Conservation (phyloP, 2,329 filamentous ascomycete genomes). For the Aureobasidium sp. region DNA sequence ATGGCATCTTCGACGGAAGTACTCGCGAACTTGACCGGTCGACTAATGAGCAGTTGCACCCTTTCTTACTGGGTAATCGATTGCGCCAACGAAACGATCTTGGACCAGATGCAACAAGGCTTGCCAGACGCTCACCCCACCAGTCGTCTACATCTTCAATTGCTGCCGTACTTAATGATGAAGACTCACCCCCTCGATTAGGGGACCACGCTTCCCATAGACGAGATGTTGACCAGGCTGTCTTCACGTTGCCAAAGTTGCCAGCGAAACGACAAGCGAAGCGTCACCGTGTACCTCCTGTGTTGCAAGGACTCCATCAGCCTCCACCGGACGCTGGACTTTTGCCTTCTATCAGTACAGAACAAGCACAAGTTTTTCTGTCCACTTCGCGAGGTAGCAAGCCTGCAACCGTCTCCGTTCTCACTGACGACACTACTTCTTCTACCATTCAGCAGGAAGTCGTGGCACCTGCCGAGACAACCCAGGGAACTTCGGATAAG, state of each 20-base stretch:
- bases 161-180: slow-evolving; percentile 27
- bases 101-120: neutral
- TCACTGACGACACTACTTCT: neutral
- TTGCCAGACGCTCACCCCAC: slow-evolving; percentile 2
- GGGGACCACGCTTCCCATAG: slow-evolving; percentile 17
- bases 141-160: slow-evolving; percentile 26
- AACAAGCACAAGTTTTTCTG: slow-evolving; percentile 18
- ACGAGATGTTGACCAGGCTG: slow-evolving; percentile 20
- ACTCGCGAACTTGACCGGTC: slow-evolving; percentile 20
- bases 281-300: slow-evolving; percentile 35
- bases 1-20: slow-evolving; percentile 23
- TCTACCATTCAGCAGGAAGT: neutral
- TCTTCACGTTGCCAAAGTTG: slow-evolving; percentile 30
- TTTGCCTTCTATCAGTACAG: slow-evolving; percentile 52
- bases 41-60: slow-evolving; percentile 21
- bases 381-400: neutral
- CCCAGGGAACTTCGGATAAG: neutral
- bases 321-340: slow-evolving; percentile 54
- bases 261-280: slow-evolving; percentile 21
- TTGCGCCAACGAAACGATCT: slow-evolving; percentile 6
- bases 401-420: neutral
- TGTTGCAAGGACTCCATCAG: slow-evolving; percentile 53
- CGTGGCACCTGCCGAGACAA: neutral
- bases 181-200: slow-evolving; percentile 23
- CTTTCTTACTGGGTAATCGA: slow-evolving; percentile 17